These are phyloP conservation scores for Diophrys sp. DNA, from an alignment of 73 alveolate species.

Conservation along the genomic window DNA sequence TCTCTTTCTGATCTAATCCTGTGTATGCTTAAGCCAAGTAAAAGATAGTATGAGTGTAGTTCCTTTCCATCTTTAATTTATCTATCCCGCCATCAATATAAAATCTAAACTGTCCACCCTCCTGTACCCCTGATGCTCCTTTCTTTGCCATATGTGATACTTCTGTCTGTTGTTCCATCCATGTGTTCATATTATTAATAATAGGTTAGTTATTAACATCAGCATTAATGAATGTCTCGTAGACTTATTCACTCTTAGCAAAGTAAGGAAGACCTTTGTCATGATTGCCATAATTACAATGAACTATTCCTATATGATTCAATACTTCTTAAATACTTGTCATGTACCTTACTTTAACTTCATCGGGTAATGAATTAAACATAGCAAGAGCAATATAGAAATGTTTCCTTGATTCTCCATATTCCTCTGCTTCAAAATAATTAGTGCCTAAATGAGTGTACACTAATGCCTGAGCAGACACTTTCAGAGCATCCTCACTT, in stretches of 20 bases:
- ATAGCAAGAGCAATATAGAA: constrained; percentile 25
- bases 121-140: neutral
- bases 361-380: constrained; percentile 63
- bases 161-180: neutral
- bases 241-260: constrained; percentile 85
- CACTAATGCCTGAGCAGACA: neutral
- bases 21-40: constrained; percentile 97
- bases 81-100: constrained; percentile 89
- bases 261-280: constrained; percentile 89
- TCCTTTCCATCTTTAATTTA: constrained; percentile 77
- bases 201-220: neutral
- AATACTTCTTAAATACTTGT: constrained; percentile 83
- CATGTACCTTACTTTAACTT: constrained; percentile 58
- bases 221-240: constrained; percentile 34
- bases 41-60: constrained; percentile 93
- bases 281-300: constrained; percentile 87
- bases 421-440: constrained; percentile 81
- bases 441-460: constrained; percentile 69
- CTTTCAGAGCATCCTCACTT: neutral
- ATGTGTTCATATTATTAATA: neutral
- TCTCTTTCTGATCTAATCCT: constrained; percentile 86
- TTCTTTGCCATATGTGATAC: neutral
- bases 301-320: constrained; percentile 88
- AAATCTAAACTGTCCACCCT: constrained; percentile 9
- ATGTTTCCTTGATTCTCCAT: constrained; percentile 55